phyloP scores from a whole-genome alignment of 139 green algal species.

The Picochlorum sp. region DNA sequence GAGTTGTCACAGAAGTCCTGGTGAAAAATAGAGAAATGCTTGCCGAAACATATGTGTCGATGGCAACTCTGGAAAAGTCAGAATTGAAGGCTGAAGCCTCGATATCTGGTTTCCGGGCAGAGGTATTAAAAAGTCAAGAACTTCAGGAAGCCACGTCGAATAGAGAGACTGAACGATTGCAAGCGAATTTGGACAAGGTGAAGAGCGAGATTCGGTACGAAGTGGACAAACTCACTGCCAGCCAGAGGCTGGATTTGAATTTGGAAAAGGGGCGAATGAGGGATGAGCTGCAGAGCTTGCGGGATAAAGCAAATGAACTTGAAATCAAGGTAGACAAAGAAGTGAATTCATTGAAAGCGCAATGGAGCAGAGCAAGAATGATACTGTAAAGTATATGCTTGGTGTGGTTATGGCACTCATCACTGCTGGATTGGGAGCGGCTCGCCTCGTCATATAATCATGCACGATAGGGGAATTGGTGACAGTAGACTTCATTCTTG shows the following conservation, averaged over 20 bases:
- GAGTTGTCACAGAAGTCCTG: slow-evolving; percentile 60
- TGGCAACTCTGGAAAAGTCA: slow-evolving; percentile 60
- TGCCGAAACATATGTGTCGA: slow-evolving; percentile 56
- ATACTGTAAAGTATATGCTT: slow-evolving; percentile 55
- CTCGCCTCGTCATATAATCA: slow-evolving; percentile 26
- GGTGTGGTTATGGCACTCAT: slow-evolving; percentile 46
- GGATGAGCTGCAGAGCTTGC: slow-evolving; percentile 70
- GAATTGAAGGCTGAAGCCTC: slow-evolving; percentile 58
- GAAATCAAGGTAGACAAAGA: slow-evolving; percentile 79
- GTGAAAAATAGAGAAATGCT: slow-evolving; percentile 55
- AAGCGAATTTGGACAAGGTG: slow-evolving; percentile 80
- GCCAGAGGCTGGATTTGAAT: slow-evolving; percentile 88
- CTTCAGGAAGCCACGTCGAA: slow-evolving; percentile 48
- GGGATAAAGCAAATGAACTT: slow-evolving; percentile 77
- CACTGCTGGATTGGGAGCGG: slow-evolving; percentile 42
- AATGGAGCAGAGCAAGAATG: slow-evolving; percentile 85
- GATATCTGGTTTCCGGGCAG: slow-evolving; percentile 61
- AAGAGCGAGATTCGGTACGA: slow-evolving; percentile 83
- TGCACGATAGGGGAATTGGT: background rate
- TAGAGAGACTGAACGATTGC: slow-evolving; percentile 75
- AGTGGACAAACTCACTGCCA: slow-evolving; percentile 88
- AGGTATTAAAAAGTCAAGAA: slow-evolving; percentile 72
- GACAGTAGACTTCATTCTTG: too few species aligned
- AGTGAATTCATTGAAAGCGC: slow-evolving; percentile 71
- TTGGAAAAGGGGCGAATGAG: slow-evolving; percentile 90